Evolutionary conservation across 805 yeast genomes (phyloP), one percentile per base, ranked within the genome.

Genomic region (Starmerella khaoyaiensis): DNA sequence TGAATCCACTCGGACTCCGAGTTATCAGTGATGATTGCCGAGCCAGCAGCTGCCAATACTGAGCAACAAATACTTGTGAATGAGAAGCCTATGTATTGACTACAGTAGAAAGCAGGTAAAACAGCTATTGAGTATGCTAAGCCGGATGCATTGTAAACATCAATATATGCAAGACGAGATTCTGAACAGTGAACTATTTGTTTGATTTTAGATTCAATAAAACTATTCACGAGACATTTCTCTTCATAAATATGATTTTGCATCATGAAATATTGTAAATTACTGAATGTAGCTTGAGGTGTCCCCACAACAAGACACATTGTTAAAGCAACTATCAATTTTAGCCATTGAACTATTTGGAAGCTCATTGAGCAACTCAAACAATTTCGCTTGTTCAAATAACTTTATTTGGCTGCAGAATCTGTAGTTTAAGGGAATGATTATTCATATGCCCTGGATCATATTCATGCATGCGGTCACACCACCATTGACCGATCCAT

Each of bases 221-320:
- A 11, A 11, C 12, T 11, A 7, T 21, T 11, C 20, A 45, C 51
- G 12, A 29, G 34, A 27, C 54, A 50, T 4, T 42, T 44, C 16
- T 46, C 50, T 23, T 47, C 45, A 30, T 47, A 50, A 1, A 49
- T 33, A 12, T 46, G 49, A n/a, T 40, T 42, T 20, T 37, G 27
- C 16, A 47, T 37, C 44, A 49, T 33, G 25, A 38, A 43, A 26
- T 43, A 41, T 34, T 47, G 48, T 7, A 50, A 24, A 18, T 38
- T 41, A n/a, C 47, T 39, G 30, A 44, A 42, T 9, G 50, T 36
- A 4, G 40, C 15, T 11, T 40, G 40, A 1, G 54, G 54, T 6
- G 43, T 14, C 11, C 51, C 52, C 16, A 46, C 35, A 6, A 41
- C 22, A 5, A 35, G 19, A 14, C 50, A 48, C 3, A 40, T 29